Conservation (phyloP, 345 rosid species). For the Salix purpurea region DNA sequence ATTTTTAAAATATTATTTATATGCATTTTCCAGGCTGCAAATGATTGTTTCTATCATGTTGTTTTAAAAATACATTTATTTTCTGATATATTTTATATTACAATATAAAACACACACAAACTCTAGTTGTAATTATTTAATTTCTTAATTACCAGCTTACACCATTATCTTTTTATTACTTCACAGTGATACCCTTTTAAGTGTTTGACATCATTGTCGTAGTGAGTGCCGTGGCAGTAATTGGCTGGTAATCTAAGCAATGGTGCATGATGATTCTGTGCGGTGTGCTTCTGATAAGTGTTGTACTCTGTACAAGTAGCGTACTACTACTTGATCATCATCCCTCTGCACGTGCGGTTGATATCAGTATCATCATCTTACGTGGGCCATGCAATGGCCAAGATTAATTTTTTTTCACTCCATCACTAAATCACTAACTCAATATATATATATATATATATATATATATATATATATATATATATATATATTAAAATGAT, state of each 20-base stretch:
- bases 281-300: conserved; percentile 8
- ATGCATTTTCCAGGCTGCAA: no score
- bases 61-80: no score
- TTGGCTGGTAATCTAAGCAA: conserved; percentile 11
- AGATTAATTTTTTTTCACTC: not conserved
- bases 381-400: not conserved
- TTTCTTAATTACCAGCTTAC: conserved; percentile 19
- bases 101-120: not conserved
- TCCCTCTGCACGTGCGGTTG: conserved; percentile 14
- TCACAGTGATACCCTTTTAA: not conserved
- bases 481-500: no score
- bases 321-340: not conserved
- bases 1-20: no score
- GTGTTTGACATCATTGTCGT: not conserved
- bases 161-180: not conserved
- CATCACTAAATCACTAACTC: no score
- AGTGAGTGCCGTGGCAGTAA: not conserved
- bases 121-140: conserved; percentile 5
- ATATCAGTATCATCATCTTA: not conserved
- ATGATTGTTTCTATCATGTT: no score
- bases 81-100: no score
- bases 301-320: not conserved
- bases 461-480: no score
- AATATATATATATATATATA: no score
- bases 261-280: conserved; percentile 18